Percentiles rank a stretch among this genome's conserved stretches.
phyloP scores from a whole-genome alignment of 1,284 basidiomycete genomes.

The Mycena sp. region DNA sequence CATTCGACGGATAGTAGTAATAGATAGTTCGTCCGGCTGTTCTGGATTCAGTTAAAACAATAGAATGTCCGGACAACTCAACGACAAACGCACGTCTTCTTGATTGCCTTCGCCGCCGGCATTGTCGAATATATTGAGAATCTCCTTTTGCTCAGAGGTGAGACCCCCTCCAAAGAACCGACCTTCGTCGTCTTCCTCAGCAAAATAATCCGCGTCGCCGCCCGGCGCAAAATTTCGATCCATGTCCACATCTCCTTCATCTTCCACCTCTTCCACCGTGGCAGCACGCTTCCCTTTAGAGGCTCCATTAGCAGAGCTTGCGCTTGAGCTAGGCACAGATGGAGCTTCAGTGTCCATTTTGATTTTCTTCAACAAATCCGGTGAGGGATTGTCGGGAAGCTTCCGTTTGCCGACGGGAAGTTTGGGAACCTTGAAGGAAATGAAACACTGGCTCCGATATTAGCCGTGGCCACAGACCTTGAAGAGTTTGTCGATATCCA shows the following conservation, averaged over 20 bases:
- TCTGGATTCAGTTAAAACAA: conserved; percentile 23
- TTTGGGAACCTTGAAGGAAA: conserved; percentile 68
- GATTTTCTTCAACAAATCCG: conserved; percentile 85
- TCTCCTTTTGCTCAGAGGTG: conserved; percentile 90
- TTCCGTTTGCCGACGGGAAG: conserved; percentile 70
- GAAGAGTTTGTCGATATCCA: conserved; percentile 86
- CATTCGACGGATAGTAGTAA: conserved; percentile 77
- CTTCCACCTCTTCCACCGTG: conserved; percentile 36
- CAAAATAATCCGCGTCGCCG: conserved; percentile 89
- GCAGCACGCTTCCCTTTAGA: conserved; percentile 18
- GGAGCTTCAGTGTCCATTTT: conserved; percentile 56
- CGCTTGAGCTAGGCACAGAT: conserved; percentile 28
- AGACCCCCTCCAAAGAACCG: conserved; percentile 94
- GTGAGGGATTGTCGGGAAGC: conserved; percentile 83
- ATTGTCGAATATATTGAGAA: conserved; percentile 89
- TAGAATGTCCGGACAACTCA: conserved; percentile 30
- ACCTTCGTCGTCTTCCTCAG: conserved; percentile 91
- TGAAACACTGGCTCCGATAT: neutral
- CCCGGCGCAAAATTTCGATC: conserved; percentile 82
- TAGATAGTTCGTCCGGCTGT: conserved; percentile 73
- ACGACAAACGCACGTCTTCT: conserved; percentile 66
- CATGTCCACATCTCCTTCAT: conserved; percentile 26
- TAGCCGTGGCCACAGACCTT: conserved; percentile 59
- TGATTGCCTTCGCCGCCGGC: conserved; percentile 68
- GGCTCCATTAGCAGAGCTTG: conserved; percentile 10